These are phyloP conservation scores for Suillus cothurnatus DNA, from an alignment of 768 basidiomycete genomes.

Conservation along the genomic window DNA sequence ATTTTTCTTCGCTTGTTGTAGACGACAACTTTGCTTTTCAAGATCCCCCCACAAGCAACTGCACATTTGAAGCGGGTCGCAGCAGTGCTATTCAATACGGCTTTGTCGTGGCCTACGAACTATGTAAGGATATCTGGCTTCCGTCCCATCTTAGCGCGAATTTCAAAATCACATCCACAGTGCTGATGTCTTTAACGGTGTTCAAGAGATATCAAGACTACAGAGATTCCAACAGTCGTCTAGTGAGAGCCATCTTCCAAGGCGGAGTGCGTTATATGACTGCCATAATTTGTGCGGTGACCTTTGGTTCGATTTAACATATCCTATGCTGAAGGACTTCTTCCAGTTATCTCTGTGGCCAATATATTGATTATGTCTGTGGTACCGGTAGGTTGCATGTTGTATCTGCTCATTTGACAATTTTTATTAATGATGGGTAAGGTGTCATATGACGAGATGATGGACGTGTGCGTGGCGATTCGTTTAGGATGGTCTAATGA, in stretches of 20 bases:
- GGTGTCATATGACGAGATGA: background rate
- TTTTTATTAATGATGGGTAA: background rate
- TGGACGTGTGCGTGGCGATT: background rate
- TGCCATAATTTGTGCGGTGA: background rate
- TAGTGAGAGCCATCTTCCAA: background rate
- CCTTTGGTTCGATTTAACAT: background rate
- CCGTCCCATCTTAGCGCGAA: too few species aligned
- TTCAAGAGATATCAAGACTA: slow-evolving; percentile 3
- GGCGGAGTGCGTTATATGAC: background rate
- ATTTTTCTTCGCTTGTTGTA: background rate
- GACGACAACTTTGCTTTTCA: background rate
- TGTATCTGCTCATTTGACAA: background rate
- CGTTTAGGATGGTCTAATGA: background rate
- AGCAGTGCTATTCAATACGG: background rate
- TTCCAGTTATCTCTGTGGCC: background rate
- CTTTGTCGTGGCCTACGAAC: background rate
- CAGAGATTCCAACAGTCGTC: background rate
- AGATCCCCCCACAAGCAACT: background rate
- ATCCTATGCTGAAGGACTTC: background rate
- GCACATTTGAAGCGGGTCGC: background rate
- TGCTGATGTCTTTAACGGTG: background rate
- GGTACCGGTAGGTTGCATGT: background rate
- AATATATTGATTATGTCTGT: background rate
- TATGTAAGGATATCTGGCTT: background rate
- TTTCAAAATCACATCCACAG: background rate